Base-by-base conservation (phyloP, 225 moss, liverwort and hornwort genomes). In the Anthoceros angustus region DNA sequence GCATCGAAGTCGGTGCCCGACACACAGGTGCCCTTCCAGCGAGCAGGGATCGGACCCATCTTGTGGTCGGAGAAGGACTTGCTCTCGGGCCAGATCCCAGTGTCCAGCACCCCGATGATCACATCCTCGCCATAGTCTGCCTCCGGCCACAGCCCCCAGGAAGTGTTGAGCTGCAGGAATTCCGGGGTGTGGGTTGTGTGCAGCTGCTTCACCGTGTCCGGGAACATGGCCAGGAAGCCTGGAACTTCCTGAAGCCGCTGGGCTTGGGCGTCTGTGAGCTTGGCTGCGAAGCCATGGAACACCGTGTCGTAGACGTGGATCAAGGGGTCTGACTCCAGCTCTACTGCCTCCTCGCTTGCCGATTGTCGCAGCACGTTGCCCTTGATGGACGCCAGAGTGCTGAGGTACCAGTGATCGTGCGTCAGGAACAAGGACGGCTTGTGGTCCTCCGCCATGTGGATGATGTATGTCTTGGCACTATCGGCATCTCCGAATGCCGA, bases 81-180 rank as follows among this genome's bases (percentile, higher is more conserved):
- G 39, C 83, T 42, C 82, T 87, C 87, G 0, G 93, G 93, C 93
- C 93, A 93, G 18, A 89, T 74, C 12, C 93, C 93, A 0, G 89
- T 86, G 70, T 93, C 93, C 10, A 93, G 50, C 41, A 93, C 82
- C 8, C 89, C 93, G 8, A 93, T 81, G 68, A 93, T 89, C 25
- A 84, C 87, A 67, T 86, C 87, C 39, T 84, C 87, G n/a, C 87
- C 93, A 3, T 68, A 89, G 0, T 72, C 7, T 2, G 76, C 69
- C 69, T 78, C 73, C 0, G 83, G 79, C 75, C 82, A 77, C 61
- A 85, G 62, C 10, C 74, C 78, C 15, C 61, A 23, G 2, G 65
- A 42, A 39, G 7, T 38, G 61, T 78, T 81, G 67, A 93, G 67
- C 39, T 79, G 76, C 65, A 93, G 42, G 72, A 93, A 93, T 67